These are phyloP conservation scores for Akanthomyces uredinophilus DNA, from an alignment of 2,329 filamentous ascomycete genomes.

Conservation along the genomic window DNA sequence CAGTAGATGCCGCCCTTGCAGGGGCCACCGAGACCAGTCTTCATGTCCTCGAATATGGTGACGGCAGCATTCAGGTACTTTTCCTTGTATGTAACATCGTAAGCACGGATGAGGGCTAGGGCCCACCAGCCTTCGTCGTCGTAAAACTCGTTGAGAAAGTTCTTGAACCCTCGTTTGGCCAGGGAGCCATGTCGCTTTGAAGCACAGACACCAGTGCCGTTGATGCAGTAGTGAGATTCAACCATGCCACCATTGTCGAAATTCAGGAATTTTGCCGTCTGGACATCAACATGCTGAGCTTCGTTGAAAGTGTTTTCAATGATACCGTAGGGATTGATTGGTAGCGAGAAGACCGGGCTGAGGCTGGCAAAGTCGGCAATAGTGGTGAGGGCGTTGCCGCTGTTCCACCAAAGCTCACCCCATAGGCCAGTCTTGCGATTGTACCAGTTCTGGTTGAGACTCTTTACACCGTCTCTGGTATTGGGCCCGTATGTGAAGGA, in stretches of 20 bases:
- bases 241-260: constrained; percentile 29
- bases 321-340: constrained; percentile 34
- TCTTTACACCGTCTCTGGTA: constrained; percentile 30
- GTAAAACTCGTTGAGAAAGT: constrained; percentile 50
- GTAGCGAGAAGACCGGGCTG: constrained; percentile 28
- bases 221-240: constrained; percentile 33
- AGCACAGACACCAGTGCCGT: constrained; percentile 15
- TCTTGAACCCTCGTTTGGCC: constrained; percentile 30
- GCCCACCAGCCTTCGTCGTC: constrained; percentile 64
- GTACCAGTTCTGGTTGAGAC: constrained; percentile 56
- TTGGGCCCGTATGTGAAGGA: constrained; percentile 28
- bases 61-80: constrained; percentile 51
- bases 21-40: constrained; percentile 39
- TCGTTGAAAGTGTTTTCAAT: constrained; percentile 42
- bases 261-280: constrained; percentile 34
- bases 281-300: constrained; percentile 37
- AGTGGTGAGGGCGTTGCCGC: constrained; percentile 60
- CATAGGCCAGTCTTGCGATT: constrained; percentile 56
- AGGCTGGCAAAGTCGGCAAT: constrained; percentile 49
- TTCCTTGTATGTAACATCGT: constrained; percentile 46
- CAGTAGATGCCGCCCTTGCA: constrained; percentile 54
- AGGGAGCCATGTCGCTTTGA: constrained; percentile 24
- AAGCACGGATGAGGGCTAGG: constrained; percentile 52
- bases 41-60: constrained; percentile 53
- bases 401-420: constrained; percentile 68